Evolutionary conservation across 2,329 filamentous ascomycete genomes (phyloP).

Genomic region (Penicillium sp.): DNA sequence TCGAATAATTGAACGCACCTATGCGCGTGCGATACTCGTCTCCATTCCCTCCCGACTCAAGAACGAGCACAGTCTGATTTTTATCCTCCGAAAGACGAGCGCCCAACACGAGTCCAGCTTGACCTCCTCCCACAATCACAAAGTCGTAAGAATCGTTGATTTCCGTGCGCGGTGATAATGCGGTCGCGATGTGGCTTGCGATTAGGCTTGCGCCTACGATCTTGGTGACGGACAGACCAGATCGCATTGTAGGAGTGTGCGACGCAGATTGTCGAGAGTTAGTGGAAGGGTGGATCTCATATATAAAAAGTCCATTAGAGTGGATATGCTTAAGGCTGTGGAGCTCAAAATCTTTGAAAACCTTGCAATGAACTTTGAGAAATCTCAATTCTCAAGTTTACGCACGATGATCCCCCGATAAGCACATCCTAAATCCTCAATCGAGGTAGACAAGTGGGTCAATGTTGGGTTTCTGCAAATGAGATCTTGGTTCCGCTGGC

Average conservation of each 20-base stretch:
- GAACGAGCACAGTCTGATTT: conserved; percentile 35
- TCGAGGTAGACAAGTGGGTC: not conserved
- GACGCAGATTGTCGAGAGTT: not conserved
- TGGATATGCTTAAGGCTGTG: not conserved
- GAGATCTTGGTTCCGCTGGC: not conserved
- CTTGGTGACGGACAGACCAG: not conserved
- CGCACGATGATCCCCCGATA: conserved; percentile 4
- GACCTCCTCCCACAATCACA: conserved; percentile 55
- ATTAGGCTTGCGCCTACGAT: not conserved
- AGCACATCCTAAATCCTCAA: not conserved
- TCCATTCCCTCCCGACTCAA: conserved; percentile 33
- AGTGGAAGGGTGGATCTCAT: not conserved
- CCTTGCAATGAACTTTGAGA: not conserved
- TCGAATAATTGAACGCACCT: conserved; percentile 19
- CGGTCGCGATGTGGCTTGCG: conserved; percentile 11
- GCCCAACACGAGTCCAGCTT: conserved; percentile 51
- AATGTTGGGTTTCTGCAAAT: not conserved
- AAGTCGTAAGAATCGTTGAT: conserved; percentile 31
- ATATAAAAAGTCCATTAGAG: not conserved
- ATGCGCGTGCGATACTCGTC: conserved; percentile 35
- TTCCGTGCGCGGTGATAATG: conserved; percentile 26
- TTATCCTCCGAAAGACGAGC: conserved; percentile 43
- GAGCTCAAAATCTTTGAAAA: not conserved
- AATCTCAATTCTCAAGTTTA: not conserved
- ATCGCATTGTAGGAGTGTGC: not conserved